Percentiles rank a stretch among this genome's conserved stretches.
phyloP scores from a whole-genome alignment of 2,329 filamentous ascomycete genomes.

The Sporothrix brunneoviolacea region DNA sequence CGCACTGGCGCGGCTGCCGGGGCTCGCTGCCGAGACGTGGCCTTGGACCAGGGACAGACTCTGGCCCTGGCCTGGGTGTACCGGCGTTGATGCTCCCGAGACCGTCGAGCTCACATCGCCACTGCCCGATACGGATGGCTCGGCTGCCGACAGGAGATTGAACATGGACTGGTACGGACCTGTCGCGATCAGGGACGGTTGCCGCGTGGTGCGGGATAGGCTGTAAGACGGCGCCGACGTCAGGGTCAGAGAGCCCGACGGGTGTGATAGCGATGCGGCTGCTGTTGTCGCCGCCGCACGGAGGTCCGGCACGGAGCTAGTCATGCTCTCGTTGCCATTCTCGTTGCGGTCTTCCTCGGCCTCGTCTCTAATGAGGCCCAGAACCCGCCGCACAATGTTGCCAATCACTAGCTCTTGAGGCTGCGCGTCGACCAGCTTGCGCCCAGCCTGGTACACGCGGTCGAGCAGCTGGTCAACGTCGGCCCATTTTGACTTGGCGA shows the following conservation, averaged over 20 bases:
- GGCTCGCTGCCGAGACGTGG: no score
- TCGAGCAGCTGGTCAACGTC: conserved; percentile 74
- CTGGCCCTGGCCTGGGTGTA: no score
- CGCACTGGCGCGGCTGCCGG: conserved; percentile 50
- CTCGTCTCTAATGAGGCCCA: conserved; percentile 88
- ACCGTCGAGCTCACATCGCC: conserved; percentile 9
- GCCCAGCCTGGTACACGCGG: conserved; percentile 72
- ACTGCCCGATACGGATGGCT: conserved; percentile 30
- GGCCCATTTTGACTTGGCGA: conserved; percentile 71
- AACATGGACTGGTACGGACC: conserved; percentile 76
- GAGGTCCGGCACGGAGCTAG: conserved; percentile 30
- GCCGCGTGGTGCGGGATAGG: conserved; percentile 9
- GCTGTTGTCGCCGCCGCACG: conserved; percentile 37
- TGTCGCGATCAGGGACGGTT: conserved; percentile 37
- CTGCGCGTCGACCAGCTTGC: conserved; percentile 72
- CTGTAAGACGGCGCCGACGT: not conserved
- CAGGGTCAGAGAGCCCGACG: conserved; percentile 33
- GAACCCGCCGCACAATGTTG: conserved; percentile 85
- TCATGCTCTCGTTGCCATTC: conserved; percentile 40
- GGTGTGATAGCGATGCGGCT: no score
- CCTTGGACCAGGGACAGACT: no score
- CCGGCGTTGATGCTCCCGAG: conserved; percentile 45
- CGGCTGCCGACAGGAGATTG: conserved; percentile 68
- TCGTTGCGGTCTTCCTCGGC: conserved; percentile 70
- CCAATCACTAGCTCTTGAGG: conserved; percentile 87